Base-by-base conservation (phyloP, 352 stramenopile species). In the Phytopythium litorale region DNA sequence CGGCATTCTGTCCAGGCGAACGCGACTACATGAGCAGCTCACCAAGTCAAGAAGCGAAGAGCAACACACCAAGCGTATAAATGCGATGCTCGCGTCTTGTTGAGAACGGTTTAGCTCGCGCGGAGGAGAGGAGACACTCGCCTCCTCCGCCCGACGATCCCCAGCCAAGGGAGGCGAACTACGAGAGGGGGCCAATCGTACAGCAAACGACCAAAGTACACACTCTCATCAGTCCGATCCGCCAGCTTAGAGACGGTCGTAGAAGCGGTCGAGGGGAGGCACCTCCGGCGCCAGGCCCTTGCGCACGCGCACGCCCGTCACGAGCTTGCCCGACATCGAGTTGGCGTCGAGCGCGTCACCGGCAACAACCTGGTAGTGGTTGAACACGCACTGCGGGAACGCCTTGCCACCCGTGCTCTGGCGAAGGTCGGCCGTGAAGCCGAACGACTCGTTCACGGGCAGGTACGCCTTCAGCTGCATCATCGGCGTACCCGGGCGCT, bases 391-490 rank as follows among this genome's bases (percentile, higher is more conserved):
- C 81, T 99, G 97, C 49, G 97, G 97, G 96, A 99, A 99, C 43
- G 97, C 98, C 92, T 99, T 99, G 81, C 98, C 98, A 72, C 96
- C 97, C n/a, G 97, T 99, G 81, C 97, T 91, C 56, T 97, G 96
- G 84, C 97, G 96, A 52, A 99, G 84, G 72, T 98, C 96, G 59
- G 93, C 95, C 55, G 97, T 99, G 92, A 99, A 99, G 68, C 98
- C 98, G 77, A 99, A 99, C 55, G 97, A 99, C 84, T 99, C 98
- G 87, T 98, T 99, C 33, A 99, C 97, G 70, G 97, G 97, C 73
- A 99, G 76, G 90, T 99, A 99, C 43, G 97, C 97, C 85, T 99
- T 98, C 48, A 99, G 86, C 73, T 98, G 97, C 87, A 99, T 98
- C 89, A 98, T 98, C 37, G 97, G 97, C 62, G 97, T 99, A 81